phyloP scores from a whole-genome alignment of 805 yeast genomes.

The Sugiyamaella valdiviana region DNA sequence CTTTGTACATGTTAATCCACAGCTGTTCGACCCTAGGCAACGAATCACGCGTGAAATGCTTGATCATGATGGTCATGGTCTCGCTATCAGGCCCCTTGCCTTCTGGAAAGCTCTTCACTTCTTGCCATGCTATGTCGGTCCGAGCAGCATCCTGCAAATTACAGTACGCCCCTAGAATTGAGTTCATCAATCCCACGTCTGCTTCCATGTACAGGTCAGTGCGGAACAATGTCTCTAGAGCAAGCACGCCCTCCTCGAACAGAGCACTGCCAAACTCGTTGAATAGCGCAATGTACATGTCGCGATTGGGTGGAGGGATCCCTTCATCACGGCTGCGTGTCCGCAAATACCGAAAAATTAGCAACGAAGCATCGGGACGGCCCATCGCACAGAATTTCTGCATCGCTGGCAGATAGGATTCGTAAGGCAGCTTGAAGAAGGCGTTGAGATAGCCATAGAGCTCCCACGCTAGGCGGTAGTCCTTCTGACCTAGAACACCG shows the following conservation, averaged over 20 bases:
- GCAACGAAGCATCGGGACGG: slow-evolving; percentile 56
- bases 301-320: slow-evolving; percentile 44
- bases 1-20: slow-evolving; percentile 52
- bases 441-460: slow-evolving; percentile 52
- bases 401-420: slow-evolving; percentile 53
- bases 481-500: slow-evolving; percentile 37
- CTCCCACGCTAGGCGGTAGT: slow-evolving; percentile 47
- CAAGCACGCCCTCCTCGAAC: slow-evolving; percentile 60
- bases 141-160: slow-evolving; percentile 41
- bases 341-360: slow-evolving; percentile 56
- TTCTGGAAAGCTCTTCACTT: slow-evolving; percentile 49
- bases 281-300: slow-evolving; percentile 56
- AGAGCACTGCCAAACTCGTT: slow-evolving; percentile 51
- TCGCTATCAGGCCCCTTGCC: slow-evolving; percentile 52
- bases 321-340: slow-evolving; percentile 49
- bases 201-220: slow-evolving; percentile 54
- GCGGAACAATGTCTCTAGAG: slow-evolving; percentile 56
- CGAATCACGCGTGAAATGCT: slow-evolving; percentile 49
- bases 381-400: slow-evolving; percentile 46
- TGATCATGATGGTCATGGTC: slow-evolving; percentile 61
- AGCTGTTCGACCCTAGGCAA: slow-evolving; percentile 50
- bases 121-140: slow-evolving; percentile 47
- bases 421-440: slow-evolving; percentile 51
- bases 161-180: slow-evolving; percentile 58
- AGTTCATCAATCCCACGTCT: slow-evolving; percentile 53